These are phyloP conservation scores for Grosmannia clavigera DNA, from an alignment of 2,329 filamentous ascomycete genomes.

Conservation along the genomic window DNA sequence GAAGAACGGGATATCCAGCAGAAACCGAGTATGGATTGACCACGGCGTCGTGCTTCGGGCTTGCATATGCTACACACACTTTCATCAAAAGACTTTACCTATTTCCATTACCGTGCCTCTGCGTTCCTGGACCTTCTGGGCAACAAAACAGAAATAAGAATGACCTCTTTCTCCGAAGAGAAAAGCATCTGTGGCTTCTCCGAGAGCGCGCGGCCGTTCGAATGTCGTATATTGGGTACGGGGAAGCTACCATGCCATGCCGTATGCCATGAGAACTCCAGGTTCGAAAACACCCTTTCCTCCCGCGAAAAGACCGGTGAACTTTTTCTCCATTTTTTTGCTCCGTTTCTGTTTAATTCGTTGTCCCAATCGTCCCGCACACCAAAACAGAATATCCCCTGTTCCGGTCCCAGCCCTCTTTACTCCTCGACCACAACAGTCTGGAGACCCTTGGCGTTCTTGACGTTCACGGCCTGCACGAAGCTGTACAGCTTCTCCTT, in stretches of 20 bases:
- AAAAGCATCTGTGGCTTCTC: neutral
- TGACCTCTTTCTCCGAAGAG: neutral
- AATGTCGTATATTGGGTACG: conserved; percentile 7
- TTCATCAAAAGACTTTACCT: neutral
- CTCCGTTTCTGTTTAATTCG: conserved; percentile 17
- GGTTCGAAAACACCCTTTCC: conserved; percentile 22
- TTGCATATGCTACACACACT: neutral
- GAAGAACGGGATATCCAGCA: neutral
- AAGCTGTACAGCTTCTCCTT: conserved; percentile 99
- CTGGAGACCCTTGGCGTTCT: conserved; percentile 95
- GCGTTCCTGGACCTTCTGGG: neutral
- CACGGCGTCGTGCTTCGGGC: too few relatives aligned
- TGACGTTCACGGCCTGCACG: conserved; percentile 98
- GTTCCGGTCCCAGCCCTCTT: conserved; percentile 15
- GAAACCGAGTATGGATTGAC: neutral
- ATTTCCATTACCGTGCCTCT: neutral
- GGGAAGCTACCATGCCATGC: conserved; percentile 27
- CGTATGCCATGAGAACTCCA: conserved; percentile 30
- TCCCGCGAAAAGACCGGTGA: neutral
- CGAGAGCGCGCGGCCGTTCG: neutral
- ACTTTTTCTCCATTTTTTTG: conserved; percentile 6
- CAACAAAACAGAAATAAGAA: neutral
- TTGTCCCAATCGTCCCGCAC: conserved; percentile 9
- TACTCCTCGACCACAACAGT: conserved; percentile 77
- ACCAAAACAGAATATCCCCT: neutral